Base-by-base conservation (phyloP, 1,284 basidiomycete species). In the Pseudozyma hubeiensis region DNA sequence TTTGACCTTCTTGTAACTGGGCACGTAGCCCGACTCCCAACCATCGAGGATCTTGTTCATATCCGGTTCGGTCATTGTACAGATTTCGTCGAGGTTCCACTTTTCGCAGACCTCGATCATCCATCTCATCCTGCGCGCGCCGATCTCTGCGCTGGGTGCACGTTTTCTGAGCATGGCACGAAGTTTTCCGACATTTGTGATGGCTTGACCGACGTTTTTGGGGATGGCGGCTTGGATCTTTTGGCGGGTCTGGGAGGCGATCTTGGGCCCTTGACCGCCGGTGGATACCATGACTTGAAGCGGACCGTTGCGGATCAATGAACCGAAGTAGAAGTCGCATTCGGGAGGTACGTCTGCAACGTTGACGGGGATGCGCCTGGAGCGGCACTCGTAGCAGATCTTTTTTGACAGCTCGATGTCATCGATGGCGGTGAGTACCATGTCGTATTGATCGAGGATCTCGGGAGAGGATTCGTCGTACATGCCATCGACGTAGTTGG, bases 301-400 rank as follows among this genome's bases (percentile, higher is more conserved):
- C 0, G 95, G 93, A 0, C 96, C 95, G 68, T 91, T 89, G 39
- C 93, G 90, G 64, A 98, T 91, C 83, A 95, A 92, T 1, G 93
- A 92, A 47, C 97, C 97, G 86, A 99, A 99, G 87, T 97, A 99
- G 84, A 99, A 99, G 86, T 99, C 96, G 87, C 96, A 99, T 61
- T 86, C 81, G 30, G 81, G 81, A 3, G 96, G 97, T 52, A 98
- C 93, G 86, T 99, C 96, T 34, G 97, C 96, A 62, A 95, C 94
- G 85, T 99, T 99, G 69, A 97, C 91, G 4, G 94, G 93, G 53
- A 97, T 91, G 54, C 87, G 88, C 46, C 86, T 87, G 33, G 87
- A 86, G 53, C 93, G 87, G 80, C 92, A 92, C 74, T 91, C 87
- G 13, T 88, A 84, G 81, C 90, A 93, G 56, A 98, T 94, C 35